phyloP scores from a whole-genome alignment of 495 filamentous ascomycete genomes.

The Aspergillus egyptiacus region DNA sequence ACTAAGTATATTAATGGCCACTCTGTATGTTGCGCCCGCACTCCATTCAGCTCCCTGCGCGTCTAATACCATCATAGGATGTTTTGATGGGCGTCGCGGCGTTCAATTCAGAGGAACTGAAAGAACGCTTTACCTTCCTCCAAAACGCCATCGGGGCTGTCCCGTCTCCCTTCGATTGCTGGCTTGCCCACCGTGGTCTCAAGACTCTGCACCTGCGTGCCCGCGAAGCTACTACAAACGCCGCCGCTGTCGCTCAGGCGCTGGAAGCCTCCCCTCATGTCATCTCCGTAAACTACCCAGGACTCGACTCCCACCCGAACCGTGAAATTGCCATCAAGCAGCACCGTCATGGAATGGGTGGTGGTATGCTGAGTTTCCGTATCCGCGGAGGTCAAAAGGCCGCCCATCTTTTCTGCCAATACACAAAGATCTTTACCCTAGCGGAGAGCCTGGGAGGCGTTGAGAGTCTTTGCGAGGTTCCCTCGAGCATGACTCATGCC shows the following conservation, averaged over 20 bases:
- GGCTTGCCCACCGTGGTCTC: constrained; percentile 96
- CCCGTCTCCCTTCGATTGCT: constrained; percentile 92
- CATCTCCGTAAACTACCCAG: constrained; percentile 89
- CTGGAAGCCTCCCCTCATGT: constrained; percentile 79
- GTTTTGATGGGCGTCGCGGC: constrained; percentile 97
- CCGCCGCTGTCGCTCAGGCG: constrained; percentile 65
- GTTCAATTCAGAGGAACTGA: constrained; percentile 80
- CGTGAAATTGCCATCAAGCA: constrained; percentile 79
- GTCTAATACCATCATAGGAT: constrained; percentile 50
- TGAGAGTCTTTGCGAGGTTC: constrained; percentile 86
- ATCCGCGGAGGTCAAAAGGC: constrained; percentile 82
- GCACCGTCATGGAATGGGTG: constrained; percentile 90
- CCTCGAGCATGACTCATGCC: constrained; percentile 90
- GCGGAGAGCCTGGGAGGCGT: constrained; percentile 92
- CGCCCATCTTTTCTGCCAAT: constrained; percentile 87
- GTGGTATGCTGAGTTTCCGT: constrained; percentile 96
- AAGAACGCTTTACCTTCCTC: constrained; percentile 75
- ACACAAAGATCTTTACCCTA: constrained; percentile 82
- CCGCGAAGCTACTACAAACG: constrained; percentile 76
- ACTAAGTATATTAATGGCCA: constrained; percentile 99
- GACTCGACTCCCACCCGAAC: constrained; percentile 79
- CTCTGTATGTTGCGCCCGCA: constrained; percentile 41
- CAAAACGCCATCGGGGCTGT: constrained; percentile 97
- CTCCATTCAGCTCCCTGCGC: neutral
- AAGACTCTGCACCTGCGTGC: constrained; percentile 96